These are phyloP conservation scores for Pleurozium schreberi DNA, from an alignment of 225 moss, liverwort and hornwort species.

Conservation along the genomic window DNA sequence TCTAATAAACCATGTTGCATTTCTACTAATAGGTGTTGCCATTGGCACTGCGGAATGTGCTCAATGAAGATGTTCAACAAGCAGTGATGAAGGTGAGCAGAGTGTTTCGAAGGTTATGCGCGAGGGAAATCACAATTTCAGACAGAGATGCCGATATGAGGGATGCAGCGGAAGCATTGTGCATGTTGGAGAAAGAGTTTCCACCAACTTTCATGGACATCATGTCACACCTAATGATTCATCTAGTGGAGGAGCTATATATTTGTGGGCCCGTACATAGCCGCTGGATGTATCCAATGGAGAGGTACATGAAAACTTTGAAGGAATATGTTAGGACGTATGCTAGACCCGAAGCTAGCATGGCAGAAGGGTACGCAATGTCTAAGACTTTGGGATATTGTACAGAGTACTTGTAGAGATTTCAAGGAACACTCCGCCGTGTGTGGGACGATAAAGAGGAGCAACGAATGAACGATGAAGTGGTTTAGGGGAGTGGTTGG, in stretches of 20 bases:
- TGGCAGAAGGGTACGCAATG: neutral
- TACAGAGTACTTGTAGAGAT: neutral
- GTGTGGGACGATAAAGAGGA: neutral
- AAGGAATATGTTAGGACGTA: neutral
- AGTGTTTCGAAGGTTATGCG: too few relatives aligned
- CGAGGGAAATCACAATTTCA: neutral
- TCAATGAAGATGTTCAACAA: fast-evolving
- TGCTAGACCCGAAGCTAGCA: neutral
- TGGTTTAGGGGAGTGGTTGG: neutral
- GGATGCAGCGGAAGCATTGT: neutral
- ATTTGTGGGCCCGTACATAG: neutral
- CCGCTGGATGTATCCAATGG: neutral
- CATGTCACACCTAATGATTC: neutral
- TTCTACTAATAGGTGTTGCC: neutral
- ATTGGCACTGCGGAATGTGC: neutral
- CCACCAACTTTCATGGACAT: neutral
- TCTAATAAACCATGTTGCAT: too few relatives aligned
- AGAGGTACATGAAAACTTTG: neutral
- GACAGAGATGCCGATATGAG: too few relatives aligned
- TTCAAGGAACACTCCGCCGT: neutral
- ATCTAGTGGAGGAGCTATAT: neutral
- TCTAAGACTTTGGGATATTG: neutral
- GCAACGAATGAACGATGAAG: neutral
- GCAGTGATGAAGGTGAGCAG: too few relatives aligned
- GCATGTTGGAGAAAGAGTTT: neutral